Conservation (phyloP, 306 rosid species). For the Glycine tomentella region DNA sequence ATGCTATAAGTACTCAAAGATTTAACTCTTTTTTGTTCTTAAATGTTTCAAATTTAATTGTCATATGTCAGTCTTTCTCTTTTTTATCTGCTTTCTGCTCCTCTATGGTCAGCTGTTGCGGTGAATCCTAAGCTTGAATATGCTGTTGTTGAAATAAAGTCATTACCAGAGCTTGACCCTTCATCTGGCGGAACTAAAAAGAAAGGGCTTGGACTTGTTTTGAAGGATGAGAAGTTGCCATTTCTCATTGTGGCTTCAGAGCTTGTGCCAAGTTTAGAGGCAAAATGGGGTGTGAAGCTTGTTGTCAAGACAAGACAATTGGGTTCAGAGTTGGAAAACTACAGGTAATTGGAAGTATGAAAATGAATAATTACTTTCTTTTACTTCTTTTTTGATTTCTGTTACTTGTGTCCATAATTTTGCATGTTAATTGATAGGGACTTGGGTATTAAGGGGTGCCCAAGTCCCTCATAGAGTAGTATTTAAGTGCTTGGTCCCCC, state of each 20-base stretch:
- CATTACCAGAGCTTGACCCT: slow-evolving; percentile 57
- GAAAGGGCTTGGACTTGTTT: slow-evolving; percentile 67
- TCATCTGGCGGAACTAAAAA: slow-evolving; percentile 65
- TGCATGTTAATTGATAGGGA: slow-evolving; percentile 15
- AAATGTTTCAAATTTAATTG: not conserved
- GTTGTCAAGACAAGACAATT: slow-evolving; percentile 61
- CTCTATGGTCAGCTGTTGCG: slow-evolving; percentile 78
- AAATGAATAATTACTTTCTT: slow-evolving; percentile 36
- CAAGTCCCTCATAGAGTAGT: too few relatives aligned
- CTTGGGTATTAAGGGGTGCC: too few relatives aligned
- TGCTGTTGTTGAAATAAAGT: slow-evolving; percentile 82
- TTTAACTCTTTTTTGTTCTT: too few relatives aligned
- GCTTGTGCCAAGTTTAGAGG: slow-evolving; percentile 86
- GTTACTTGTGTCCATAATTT: slow-evolving; percentile 27
- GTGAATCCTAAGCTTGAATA: slow-evolving; percentile 92
- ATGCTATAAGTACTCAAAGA: too few relatives aligned
- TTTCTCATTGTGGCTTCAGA: slow-evolving; percentile 88
- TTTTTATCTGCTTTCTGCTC: slow-evolving; percentile 30
- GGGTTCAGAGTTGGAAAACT: slow-evolving; percentile 93
- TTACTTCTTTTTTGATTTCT: slow-evolving; percentile 20
- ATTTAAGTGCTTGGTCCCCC: too few relatives aligned
- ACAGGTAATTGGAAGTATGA: slow-evolving; percentile 65
- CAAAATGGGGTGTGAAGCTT: slow-evolving; percentile 88
- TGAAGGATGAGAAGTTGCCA: slow-evolving; percentile 77
- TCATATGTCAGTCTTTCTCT: slow-evolving; percentile 16